Conservation (phyloP, 306 rosid species). For the Astragalus membranaceus region DNA sequence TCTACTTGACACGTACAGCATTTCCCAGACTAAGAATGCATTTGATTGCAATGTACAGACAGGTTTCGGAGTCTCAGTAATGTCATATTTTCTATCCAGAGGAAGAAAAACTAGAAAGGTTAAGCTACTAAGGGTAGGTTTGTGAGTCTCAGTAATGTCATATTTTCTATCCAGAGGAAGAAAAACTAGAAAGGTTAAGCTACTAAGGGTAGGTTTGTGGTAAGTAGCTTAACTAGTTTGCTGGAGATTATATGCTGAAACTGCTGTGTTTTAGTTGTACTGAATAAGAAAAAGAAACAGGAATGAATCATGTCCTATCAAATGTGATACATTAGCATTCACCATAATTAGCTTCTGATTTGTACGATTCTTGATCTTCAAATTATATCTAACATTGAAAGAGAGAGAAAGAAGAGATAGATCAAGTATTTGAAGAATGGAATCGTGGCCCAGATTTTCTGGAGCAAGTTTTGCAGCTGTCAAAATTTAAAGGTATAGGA, state of each 20-base stretch:
- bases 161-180: neutral
- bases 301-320: neutral
- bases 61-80: constrained; percentile 26
- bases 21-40: constrained; percentile 41
- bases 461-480: neutral
- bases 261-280: neutral
- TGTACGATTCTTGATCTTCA: neutral
- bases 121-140: too few relatives aligned
- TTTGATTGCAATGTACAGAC: constrained; percentile 29
- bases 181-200: neutral
- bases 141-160: constrained; percentile 22
- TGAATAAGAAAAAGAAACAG: neutral
- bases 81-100: neutral
- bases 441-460: neutral
- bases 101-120: neutral
- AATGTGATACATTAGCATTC: neutral
- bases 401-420: neutral
- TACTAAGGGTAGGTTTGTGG: neutral
- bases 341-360: neutral
- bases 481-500: too few relatives aligned
- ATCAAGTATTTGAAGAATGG: neutral
- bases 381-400: neutral
- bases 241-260: neutral
- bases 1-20: constrained; percentile 37
- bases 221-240: neutral